Evolutionary conservation across 2,329 filamentous ascomycete species (phyloP), one percentile per base, ranked within the genome.

Genomic region (Cladorrhinum sp.): DNA sequence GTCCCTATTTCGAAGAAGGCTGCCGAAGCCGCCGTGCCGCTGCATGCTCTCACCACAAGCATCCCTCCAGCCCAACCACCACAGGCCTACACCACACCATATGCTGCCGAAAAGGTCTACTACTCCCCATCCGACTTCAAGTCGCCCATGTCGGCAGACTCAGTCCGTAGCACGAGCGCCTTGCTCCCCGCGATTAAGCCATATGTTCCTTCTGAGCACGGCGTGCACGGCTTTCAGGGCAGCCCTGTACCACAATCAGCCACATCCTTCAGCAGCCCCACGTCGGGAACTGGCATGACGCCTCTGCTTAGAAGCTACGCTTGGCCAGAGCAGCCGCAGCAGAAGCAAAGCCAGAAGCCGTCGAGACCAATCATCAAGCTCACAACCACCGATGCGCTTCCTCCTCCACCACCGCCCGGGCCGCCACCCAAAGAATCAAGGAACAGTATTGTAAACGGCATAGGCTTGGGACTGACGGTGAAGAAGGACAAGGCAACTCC

Each of bases 121-220:
- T 65, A 69, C 65, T 63, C 64, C 48, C 69, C 69, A n/a, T 67
- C 67, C 10, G 65, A 68, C 55, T 65, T 73, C 14, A 71, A 71
- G 7, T 69, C 65, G 18, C 67, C 67, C 7, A 58, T 65, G 48
- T 68, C 68, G 1, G 66, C 66, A 52, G 65, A 64, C 2, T 76
- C 76, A 0, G 69, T 63, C 4, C 66, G 66, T 16, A 77, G 74
- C 59, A 73, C 69, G 2, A 69, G 72, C 1, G 72, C 75, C 18
- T 70, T 79, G 2, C 69, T 79, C 2, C 69, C 67, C 1, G 52
- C 62, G 49, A 68, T 64, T 65, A 64, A 57, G 14, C 62, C 69
- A 10, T 72, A 71, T 55, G 63, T 69, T n/a, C 70, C 73, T 20
- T 63, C 71, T 5, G 66, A 73, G 18, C 66, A 74, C 69, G 67